Evolutionary conservation across 768 basidiomycete genomes (phyloP), one percentile per base, ranked within the genome.

Genomic region (Pholiota conissans): DNA sequence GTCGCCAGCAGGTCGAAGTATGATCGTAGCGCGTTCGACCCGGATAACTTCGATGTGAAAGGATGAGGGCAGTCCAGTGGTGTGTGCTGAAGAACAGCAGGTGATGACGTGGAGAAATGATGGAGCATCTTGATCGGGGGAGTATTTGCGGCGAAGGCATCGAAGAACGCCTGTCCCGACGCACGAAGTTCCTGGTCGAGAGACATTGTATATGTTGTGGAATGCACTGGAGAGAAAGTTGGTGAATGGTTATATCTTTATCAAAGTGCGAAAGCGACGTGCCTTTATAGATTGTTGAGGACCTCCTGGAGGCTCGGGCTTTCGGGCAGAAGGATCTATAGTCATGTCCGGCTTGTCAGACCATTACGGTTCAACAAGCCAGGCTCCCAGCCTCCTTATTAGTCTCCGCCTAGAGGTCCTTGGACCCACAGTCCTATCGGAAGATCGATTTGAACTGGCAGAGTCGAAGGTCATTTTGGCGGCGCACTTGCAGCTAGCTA

Each of bases 1-100:
- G 79, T 79, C 14, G 76, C 71, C 28, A 80, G 64, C 42, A 81
- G 65, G 64, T 82, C 79, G 49, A 81, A 79, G 60, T 81, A 82
- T 0, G 80, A 82, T 18, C 79, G 76, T 27, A 81, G 67, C 14
- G 77, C 80, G 52, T 81, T 80, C 13, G 71, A 60, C 8, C 80
- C 80, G 28, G 69, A 64, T 5, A 80, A 62, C 10, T 74, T 69
- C 0, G 74, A 74, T 3, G 72, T 56, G 20, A 67, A 62, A 5
- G 76, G 73, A 53, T 73, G 62, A 1, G 72, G 62, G 58, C 74
- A 77, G 1, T 59, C 53, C 2, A 68, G 61, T 3, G 77, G 78
- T 0, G 73, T 69, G 52, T 81, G 79, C 49, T 79, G 78, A 32
- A 81, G 70, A 16, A 68, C 60, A 14, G 75, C 70, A 11, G 69